Percentiles rank a stretch among this genome's conserved stretches.
Conservation (phyloP, 163 green algal genomes). For the Coccomyxa subellipsoidea region DNA sequence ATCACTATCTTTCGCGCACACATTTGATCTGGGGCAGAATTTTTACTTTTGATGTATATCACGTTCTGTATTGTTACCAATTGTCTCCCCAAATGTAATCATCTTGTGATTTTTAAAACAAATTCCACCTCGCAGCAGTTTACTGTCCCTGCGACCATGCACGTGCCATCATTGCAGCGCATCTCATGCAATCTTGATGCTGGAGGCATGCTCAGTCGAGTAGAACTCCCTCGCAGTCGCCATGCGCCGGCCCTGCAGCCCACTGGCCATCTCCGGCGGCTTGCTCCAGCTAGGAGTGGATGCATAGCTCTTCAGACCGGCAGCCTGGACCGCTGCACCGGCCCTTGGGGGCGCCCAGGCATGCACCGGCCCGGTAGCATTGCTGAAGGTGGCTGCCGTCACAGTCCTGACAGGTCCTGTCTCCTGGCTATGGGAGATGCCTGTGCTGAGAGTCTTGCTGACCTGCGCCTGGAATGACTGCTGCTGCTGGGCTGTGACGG, state of each 20-base stretch:
- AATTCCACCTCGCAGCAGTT: too few species aligned
- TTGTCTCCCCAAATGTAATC: too few species aligned
- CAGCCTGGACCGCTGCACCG: neutral
- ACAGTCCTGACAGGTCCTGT: neutral
- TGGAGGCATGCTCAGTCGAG: neutral
- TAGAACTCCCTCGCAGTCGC: neutral
- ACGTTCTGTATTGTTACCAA: too few species aligned
- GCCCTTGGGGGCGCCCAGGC: neutral
- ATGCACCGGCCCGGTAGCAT: neutral
- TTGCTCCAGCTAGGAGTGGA: neutral
- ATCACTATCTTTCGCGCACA: too few species aligned
- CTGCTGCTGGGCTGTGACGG: neutral
- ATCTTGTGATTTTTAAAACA: too few species aligned
- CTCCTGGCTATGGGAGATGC: neutral
- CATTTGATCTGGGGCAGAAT: too few species aligned
- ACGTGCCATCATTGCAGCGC: too few species aligned
- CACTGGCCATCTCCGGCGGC: neutral
- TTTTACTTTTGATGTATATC: too few species aligned
- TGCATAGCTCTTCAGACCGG: neutral
- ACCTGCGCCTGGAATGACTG: neutral
- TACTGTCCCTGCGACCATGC: too few species aligned
- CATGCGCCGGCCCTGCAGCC: neutral
- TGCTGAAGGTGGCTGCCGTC: neutral
- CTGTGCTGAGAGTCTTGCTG: neutral
- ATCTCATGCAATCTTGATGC: neutral